Base-by-base conservation (phyloP, 805 yeast species). In the Barnettozyma salicaria region DNA sequence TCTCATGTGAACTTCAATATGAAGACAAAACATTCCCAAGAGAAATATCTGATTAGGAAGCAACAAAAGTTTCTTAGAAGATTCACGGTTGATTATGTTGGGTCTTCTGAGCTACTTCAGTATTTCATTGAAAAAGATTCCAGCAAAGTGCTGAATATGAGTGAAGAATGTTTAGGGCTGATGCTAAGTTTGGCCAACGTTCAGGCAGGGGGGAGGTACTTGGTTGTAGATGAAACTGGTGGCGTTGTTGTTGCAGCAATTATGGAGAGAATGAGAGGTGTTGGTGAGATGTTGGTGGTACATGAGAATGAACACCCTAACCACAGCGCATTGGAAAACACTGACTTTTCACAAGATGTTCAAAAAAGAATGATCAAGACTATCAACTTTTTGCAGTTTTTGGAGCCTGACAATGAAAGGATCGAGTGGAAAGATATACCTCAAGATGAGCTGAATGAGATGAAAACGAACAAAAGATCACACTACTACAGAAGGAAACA, bases 281-380 rank as follows among this genome's bases (percentile, higher is more conserved):
- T 53, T 2, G 95, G 96, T 11, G 64, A 75, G 36, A 76, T 92
- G 30, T 68, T 86, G 3, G 70, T 86, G 16, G 67, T 80, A 2
- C 97, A 92, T 60, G 98, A 92, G 55, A 87, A 87, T 59, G 98
- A 92, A 58, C 97, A 90, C 55, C 79, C 95, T 3, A 89, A 89
- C 54, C 63, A 80, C 19, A 81, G 81, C 41, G 74, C 84, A 0
- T 61, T 90, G 40, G 72, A 75, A 43, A 77, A 76, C 52, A 70
- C 87, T 32, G 80, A 83, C 53, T 77, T 72, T 54, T 53, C 83
- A 1, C 76, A 72, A 21, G 73, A 69, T 19, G 56, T 67, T 31
- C 64, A 74, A 22, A 61, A 67, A 20, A 57, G 64, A 18, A 75
- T 81, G 70, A 73, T 88, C 34, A 74, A 78, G 51, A 72, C 85